Evolutionary conservation across 2,329 filamentous ascomycete genomes (phyloP), one percentile per base, ranked within the genome.

Genomic region (Phyllosticta capitalensis): DNA sequence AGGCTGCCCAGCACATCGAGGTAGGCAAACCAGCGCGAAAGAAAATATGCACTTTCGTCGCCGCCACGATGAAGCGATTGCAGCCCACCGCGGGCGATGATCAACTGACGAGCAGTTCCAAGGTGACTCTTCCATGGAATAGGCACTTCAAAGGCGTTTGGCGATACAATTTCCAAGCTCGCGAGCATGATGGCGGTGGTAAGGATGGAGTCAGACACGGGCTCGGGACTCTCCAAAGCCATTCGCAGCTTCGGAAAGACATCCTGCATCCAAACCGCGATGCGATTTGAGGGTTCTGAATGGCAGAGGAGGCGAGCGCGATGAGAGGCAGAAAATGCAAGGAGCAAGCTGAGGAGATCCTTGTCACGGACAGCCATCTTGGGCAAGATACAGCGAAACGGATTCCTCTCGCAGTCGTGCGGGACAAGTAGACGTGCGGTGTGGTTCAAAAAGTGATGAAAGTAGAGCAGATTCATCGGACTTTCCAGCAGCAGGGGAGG

Each of bases 301-400:
- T 92, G 87, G 30, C 82, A 81, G 20, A 94, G 76, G 30, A 92
- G 81, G 52, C 87, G 83, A 9, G 90, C 88, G 59, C 89, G 83
- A 69, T 95, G 90, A 26, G 86, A 89, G n/a, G 90, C 90, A 65
- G 88, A 90, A 71, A 91, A 95, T 20, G 90, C 87, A 22, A 95
- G 79, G 54, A 94, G 77, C 30, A 95, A 76, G 64, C 89, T 88
- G 56, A 95, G 78, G 0, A 95, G 80, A 66, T 90, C 87, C 56
- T 83, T 80, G 64, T 88, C 84, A 61, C 78, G 78, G 22, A 89
- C 76, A 21, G 87, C 87, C 83, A 90, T 84, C 61, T 83, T 78
- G 22, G 84, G 84, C 20, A 87, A 67, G 9, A 87, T 80, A 5
- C 78, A 79, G 24, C 83, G 78, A 65, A 87, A 85, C 0, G 81